phyloP scores from a whole-genome alignment of 2,329 filamentous ascomycete species.

The Penicillium sp. region DNA sequence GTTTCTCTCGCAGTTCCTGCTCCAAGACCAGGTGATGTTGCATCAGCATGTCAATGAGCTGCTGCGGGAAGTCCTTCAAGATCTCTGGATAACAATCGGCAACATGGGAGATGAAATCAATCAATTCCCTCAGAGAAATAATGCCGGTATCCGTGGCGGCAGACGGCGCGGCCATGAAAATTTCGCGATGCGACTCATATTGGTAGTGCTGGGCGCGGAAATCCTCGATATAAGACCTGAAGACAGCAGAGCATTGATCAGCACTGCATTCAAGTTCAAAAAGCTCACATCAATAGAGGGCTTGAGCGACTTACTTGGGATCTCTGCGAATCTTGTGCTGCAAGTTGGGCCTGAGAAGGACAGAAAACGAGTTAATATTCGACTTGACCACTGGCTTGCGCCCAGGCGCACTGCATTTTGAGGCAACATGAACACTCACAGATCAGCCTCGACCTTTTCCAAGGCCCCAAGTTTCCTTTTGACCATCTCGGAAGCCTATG shows the following conservation, averaged over 20 bases:
- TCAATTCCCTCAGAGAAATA: slow-evolving; percentile 83
- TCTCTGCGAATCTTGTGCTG: slow-evolving; percentile 91
- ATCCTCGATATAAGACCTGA: slow-evolving; percentile 83
- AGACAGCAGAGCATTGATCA: not conserved
- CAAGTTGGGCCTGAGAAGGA: slow-evolving; percentile 66
- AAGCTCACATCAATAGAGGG: not conserved
- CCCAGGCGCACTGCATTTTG: slow-evolving; percentile 9
- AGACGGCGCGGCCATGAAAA: slow-evolving; percentile 82
- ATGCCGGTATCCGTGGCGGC: slow-evolving; percentile 76
- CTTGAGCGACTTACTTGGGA: slow-evolving; percentile 62
- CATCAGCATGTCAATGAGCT: slow-evolving; percentile 78
- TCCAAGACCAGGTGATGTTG: slow-evolving; percentile 82
- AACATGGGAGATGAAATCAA: slow-evolving; percentile 91
- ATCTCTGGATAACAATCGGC: slow-evolving; percentile 89
- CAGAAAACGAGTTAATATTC: slow-evolving; percentile 27
- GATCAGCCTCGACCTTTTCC: slow-evolving; percentile 91
- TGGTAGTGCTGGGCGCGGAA: slow-evolving; percentile 86
- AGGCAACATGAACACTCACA: slow-evolving; percentile 55
- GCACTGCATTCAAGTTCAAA: not conserved
- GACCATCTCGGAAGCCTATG: slow-evolving; percentile 57
- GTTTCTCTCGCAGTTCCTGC: slow-evolving; percentile 85
- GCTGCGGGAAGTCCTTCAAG: slow-evolving; percentile 73
- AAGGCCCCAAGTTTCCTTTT: slow-evolving; percentile 90
- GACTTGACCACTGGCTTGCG: slow-evolving; percentile 14
- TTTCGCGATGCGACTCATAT: slow-evolving; percentile 87